Percentiles rank a stretch among this genome's conserved stretches.
Conservation (phyloP, 1,139 yeast genomes). For the Debaryomyces sp. region DNA sequence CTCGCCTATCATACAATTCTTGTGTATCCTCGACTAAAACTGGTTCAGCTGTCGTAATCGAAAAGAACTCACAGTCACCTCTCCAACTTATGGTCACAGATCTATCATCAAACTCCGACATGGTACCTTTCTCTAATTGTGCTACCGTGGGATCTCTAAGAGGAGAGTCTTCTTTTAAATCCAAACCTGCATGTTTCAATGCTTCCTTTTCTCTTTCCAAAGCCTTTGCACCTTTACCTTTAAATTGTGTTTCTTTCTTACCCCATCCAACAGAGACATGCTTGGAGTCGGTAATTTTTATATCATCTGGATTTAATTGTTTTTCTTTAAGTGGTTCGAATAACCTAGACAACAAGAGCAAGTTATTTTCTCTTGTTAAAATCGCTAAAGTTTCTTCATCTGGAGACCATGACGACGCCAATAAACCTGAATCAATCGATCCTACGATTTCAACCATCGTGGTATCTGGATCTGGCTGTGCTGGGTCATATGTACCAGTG, state of each 20-base stretch:
- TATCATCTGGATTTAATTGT: conserved; percentile 59
- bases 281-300: conserved; percentile 60
- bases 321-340: conserved; percentile 82
- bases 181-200: conserved; percentile 69
- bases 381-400: conserved; percentile 86
- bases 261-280: conserved; percentile 99
- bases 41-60: conserved; percentile 65
- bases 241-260: conserved; percentile 92
- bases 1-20: conserved; percentile 62
- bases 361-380: conserved; percentile 62
- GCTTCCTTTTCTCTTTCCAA: conserved; percentile 64
- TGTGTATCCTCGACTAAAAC: conserved; percentile 44
- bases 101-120: conserved; percentile 55
- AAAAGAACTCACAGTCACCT: conserved; percentile 88
- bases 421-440: conserved; percentile 74
- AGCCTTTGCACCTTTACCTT: conserved; percentile 92
- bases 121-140: conserved; percentile 67
- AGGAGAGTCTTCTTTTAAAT: conserved; percentile 51
- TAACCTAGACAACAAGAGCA: conserved; percentile 69
- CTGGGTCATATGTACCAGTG: conserved; percentile 60
- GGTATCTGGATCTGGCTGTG: conserved; percentile 50
- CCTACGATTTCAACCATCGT: conserved; percentile 79
- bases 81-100: conserved; percentile 76
- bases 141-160: conserved; percentile 93
- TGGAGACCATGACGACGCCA: conserved; percentile 83